These are phyloP conservation scores for Penicillium parvum DNA, from an alignment of 495 filamentous ascomycete species.

Conservation along the genomic window DNA sequence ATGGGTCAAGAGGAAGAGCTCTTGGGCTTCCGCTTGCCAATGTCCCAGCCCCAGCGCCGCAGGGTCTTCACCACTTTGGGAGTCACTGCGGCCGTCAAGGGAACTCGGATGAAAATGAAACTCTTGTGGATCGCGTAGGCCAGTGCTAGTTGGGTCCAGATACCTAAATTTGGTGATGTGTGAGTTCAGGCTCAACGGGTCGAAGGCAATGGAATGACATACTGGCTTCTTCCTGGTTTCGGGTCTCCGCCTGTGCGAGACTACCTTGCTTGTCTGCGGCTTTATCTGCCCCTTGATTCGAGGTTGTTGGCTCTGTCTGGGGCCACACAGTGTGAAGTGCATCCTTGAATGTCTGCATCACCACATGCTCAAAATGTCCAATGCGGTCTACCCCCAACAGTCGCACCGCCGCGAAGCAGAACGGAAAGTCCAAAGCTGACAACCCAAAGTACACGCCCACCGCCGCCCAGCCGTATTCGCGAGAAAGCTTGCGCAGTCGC, in stretches of 20 bases:
- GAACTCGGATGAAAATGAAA: slow-evolving; percentile 92
- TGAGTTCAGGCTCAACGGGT: no score
- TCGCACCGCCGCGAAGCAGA: slow-evolving; percentile 86
- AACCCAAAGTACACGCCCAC: slow-evolving; percentile 84
- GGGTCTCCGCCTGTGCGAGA: slow-evolving; percentile 29
- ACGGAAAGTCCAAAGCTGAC: slow-evolving; percentile 85
- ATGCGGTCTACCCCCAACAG: slow-evolving; percentile 80
- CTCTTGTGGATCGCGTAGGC: slow-evolving; percentile 98
- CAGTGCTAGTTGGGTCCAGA: slow-evolving; percentile 86
- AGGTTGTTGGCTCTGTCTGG: not conserved
- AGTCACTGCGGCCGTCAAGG: slow-evolving; percentile 80
- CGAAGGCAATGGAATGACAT: slow-evolving; percentile 12
- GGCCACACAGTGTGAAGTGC: slow-evolving; percentile 28
- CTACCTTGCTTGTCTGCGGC: slow-evolving; percentile 2
- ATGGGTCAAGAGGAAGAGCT: slow-evolving; percentile 14
- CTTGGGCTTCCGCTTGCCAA: slow-evolving; percentile 59
- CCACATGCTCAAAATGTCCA: slow-evolving; percentile 54
- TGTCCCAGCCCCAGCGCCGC: slow-evolving; percentile 77
- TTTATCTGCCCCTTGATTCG: slow-evolving; percentile 16
- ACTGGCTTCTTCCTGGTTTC: slow-evolving; percentile 49
- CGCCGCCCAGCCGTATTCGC: slow-evolving; percentile 92
- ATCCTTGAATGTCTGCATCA: slow-evolving; percentile 35
- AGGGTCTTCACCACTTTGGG: slow-evolving; percentile 88
- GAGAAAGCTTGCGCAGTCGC: slow-evolving; percentile 73
- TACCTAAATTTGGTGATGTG: no score